Evolutionary conservation across 1,139 yeast genomes (phyloP).

Genomic region (Insectozyma bohioensis): DNA sequence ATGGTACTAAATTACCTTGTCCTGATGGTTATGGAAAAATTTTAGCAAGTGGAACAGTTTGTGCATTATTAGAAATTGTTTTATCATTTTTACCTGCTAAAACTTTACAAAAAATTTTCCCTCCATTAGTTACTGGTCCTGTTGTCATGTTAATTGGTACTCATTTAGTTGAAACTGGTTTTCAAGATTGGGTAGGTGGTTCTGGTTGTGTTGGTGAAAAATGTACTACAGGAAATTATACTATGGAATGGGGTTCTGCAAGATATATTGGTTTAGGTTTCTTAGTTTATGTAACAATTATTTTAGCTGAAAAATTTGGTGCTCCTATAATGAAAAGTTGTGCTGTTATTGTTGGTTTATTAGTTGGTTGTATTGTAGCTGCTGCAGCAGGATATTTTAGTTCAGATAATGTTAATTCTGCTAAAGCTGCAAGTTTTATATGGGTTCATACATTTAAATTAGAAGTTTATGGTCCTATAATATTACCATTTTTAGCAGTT

Average conservation of each 20-base stretch:
- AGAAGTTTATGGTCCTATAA: conserved; percentile 76
- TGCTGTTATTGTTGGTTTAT: conserved; percentile 80
- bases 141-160: conserved; percentile 83
- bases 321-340: conserved; percentile 94
- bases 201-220: conserved; percentile 57
- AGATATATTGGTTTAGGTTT: conserved; percentile 84
- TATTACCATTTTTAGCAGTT: conserved; percentile 79
- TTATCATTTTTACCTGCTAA: conserved; percentile 77
- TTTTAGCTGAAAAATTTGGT: conserved; percentile 81
- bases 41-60: conserved; percentile 73
- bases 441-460: conserved; percentile 86
- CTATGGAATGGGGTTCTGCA: conserved; percentile 78
- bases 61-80: conserved; percentile 70
- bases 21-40: conserved; percentile 90
- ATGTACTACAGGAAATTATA: conserved; percentile 19
- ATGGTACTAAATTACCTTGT: conserved; percentile 72
- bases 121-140: conserved; percentile 90
- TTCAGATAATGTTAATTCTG: conserved; percentile 49
- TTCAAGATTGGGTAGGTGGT: conserved; percentile 88
- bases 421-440: conserved; percentile 82
- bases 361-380: conserved; percentile 88
- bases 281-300: conserved; percentile 70
- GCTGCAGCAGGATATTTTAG: conserved; percentile 85
- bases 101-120: conserved; percentile 69
- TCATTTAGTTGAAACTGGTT: conserved; percentile 64